Base-by-base conservation (phyloP, 2,329 filamentous ascomycete genomes). In the Hirsutella rhossiliensis region DNA sequence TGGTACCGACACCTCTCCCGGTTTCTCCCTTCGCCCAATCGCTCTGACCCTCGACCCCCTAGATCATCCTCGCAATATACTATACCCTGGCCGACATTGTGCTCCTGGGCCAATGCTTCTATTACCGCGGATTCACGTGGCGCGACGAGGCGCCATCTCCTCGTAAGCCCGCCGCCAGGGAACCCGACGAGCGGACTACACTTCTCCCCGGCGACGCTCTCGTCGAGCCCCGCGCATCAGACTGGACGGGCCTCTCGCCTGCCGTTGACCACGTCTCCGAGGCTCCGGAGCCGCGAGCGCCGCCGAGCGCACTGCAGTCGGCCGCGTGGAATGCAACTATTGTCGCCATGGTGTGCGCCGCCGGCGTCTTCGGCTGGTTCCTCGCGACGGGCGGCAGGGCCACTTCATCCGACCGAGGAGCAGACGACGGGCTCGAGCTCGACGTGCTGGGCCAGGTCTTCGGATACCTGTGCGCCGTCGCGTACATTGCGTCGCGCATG, bases 21-120 rank as follows among this genome's bases (percentile, higher is more conserved):
- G n/a, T n/a, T n/a, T n/a, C n/a, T n/a, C n/a, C n/a, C n/a, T n/a
- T n/a, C n/a, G n/a, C n/a, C n/a, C n/a, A n/a, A n/a, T n/a, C n/a
- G n/a, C 11, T 31, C 29, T 4, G 19, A 29, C 38, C 15, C 23
- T 18, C n/a, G 17, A 15, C 11, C 9, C 4, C 11, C 43, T 48
- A 81, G 78, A 82, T 87, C 49, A 94, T 95, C 43, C 71, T 96
- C n/a, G 89, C 89, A 12, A 76, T 95, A 15, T 95, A 95, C 63
- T 95, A 97, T 61, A 94, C 89, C 15, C 73, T 94, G 32, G 88
- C 88, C 48, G 90, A 97, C 58, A 76, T 96, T 37, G 87, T 97
- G 2, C 72, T 98, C 2, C 69, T 97, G 0, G 74, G 71, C 1
- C 92, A 98, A 65, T 94, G 87, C 63, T 94, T 97, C 68, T 97